phyloP scores from a whole-genome alignment of 495 filamentous ascomycete genomes.

The Podospora pseudoanserina region DNA sequence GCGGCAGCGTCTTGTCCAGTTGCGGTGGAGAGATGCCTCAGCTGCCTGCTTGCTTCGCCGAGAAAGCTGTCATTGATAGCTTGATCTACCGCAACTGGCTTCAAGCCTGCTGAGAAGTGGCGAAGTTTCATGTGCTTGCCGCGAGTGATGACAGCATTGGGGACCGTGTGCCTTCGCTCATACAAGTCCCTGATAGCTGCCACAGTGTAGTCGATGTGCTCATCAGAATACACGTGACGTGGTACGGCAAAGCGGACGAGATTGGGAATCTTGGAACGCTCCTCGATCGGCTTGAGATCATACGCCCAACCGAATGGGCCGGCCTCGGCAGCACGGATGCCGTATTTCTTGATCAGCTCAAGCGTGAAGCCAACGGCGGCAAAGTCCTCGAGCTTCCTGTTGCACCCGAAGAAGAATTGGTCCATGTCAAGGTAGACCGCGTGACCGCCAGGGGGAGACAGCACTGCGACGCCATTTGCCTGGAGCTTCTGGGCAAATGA shows the following conservation, averaged over 20 bases:
- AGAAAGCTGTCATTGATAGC: background rate
- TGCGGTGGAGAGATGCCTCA: conserved; percentile 1
- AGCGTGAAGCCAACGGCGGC: conserved; percentile 5
- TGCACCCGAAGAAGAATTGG: conserved; percentile 9
- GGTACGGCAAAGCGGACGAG: conserved; percentile 9
- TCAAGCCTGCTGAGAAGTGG: conserved; percentile 13
- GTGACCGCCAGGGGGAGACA: conserved; percentile 5
- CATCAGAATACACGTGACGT: conserved; percentile 7
- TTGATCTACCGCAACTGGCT: conserved; percentile 1
- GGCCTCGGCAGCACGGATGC: conserved; percentile 10
- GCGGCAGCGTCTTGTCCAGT: background rate
- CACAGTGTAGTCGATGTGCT: conserved; percentile 9
- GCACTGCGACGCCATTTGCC: background rate
- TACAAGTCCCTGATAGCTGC: conserved; percentile 6
- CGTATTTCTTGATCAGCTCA: conserved; percentile 8
- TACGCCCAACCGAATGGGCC: conserved; percentile 6
- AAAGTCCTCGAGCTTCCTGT: conserved; percentile 8
- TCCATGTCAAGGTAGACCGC: conserved; percentile 10
- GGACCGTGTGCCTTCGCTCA: conserved; percentile 7
- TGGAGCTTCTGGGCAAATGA: conserved; percentile 12
- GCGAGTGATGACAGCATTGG: conserved; percentile 10
- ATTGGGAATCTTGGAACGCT: conserved; percentile 5
- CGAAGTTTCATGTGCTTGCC: conserved; percentile 14
- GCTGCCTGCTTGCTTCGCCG: conserved; percentile 1
- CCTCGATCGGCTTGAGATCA: conserved; percentile 6